Evolutionary conservation across 805 yeast species (phyloP).

Genomic region (Ogataea nakhonphanomensis): DNA sequence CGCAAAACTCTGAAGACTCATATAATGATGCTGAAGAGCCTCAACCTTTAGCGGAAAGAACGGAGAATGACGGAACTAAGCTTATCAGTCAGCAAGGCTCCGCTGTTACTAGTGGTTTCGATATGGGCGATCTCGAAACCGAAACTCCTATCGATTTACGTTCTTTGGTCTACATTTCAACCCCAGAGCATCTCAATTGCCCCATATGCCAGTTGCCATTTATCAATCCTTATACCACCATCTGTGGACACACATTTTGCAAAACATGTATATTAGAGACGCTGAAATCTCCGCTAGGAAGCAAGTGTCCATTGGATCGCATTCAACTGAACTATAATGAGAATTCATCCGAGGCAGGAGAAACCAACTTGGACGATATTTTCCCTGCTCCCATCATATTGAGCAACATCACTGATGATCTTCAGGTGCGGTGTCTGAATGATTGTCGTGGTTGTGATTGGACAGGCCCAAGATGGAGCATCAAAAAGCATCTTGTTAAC

Average conservation of each 20-base stretch:
- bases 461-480: slow-evolving; percentile 57
- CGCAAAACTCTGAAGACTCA: background rate
- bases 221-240: slow-evolving; percentile 56
- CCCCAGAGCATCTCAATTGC: slow-evolving; percentile 38
- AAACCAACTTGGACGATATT: slow-evolving; percentile 26
- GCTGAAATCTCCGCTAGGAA: slow-evolving; percentile 36
- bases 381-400: slow-evolving; percentile 56
- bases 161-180: slow-evolving; percentile 22
- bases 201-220: slow-evolving; percentile 71
- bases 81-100: background rate
- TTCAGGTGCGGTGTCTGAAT: slow-evolving; percentile 54
- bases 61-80: too few relatives aligned
- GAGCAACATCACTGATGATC: slow-evolving; percentile 58
- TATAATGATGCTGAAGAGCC: too few relatives aligned
- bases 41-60: too few relatives aligned
- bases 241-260: slow-evolving; percentile 71
- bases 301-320: slow-evolving; percentile 60
- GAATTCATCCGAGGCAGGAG: slow-evolving; percentile 6
- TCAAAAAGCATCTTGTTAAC: slow-evolving; percentile 45
- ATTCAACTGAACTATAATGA: slow-evolving; percentile 37
- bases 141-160: slow-evolving; percentile 25
- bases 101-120: slow-evolving; percentile 1
- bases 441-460: slow-evolving; percentile 51
- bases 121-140: slow-evolving; percentile 1
- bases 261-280: slow-evolving; percentile 49